Conservation (phyloP, 2,329 filamentous ascomycete genomes). For the Aaosphaeria pasadenensis region DNA sequence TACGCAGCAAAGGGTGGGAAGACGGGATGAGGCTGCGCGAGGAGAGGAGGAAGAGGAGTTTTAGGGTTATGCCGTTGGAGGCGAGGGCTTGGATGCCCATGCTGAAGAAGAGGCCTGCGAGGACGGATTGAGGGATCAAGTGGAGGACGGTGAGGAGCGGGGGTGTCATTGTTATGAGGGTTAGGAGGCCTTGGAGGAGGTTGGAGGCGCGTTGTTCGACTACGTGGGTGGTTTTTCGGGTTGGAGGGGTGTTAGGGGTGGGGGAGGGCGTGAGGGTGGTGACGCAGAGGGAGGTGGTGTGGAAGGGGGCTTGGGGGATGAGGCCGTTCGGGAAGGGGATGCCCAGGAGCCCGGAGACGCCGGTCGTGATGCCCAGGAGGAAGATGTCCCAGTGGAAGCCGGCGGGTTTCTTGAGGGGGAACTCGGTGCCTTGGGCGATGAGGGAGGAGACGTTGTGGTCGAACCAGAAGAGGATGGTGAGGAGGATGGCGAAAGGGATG, state of each 20-base stretch:
- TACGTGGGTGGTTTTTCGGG: constrained; percentile 45
- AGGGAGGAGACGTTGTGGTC: constrained; percentile 70
- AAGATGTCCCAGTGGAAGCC: constrained; percentile 64
- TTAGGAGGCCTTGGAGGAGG: constrained; percentile 53
- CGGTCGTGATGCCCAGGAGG: constrained; percentile 55
- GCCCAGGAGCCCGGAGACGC: constrained; percentile 54
- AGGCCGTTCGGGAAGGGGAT: constrained; percentile 58
- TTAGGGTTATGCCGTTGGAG: constrained; percentile 53
- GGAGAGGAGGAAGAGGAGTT: constrained; percentile 48
- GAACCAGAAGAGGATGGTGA: constrained; percentile 86
- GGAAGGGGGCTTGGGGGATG: constrained; percentile 59
- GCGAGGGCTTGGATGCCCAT: constrained; percentile 54
- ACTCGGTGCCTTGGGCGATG: constrained; percentile 55
- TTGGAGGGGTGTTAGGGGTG: constrained; percentile 41
- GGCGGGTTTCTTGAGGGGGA: constrained; percentile 55
- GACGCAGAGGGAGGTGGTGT: constrained; percentile 53
- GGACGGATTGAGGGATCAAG: constrained; percentile 53
- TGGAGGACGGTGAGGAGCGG: constrained; percentile 53
- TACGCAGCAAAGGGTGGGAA: constrained; percentile 45
- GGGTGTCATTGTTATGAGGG: constrained; percentile 57
- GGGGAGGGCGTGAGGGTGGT: constrained; percentile 40
- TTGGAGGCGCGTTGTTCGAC: constrained; percentile 58
- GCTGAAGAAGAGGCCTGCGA: constrained; percentile 58
- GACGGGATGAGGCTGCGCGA: constrained; percentile 49
- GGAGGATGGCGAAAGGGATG: constrained; percentile 78